Percentiles rank a stretch among this genome's conserved stretches.
Conservation (phyloP, 116 monocot genomes). For the Trichopus zeylanicus region DNA sequence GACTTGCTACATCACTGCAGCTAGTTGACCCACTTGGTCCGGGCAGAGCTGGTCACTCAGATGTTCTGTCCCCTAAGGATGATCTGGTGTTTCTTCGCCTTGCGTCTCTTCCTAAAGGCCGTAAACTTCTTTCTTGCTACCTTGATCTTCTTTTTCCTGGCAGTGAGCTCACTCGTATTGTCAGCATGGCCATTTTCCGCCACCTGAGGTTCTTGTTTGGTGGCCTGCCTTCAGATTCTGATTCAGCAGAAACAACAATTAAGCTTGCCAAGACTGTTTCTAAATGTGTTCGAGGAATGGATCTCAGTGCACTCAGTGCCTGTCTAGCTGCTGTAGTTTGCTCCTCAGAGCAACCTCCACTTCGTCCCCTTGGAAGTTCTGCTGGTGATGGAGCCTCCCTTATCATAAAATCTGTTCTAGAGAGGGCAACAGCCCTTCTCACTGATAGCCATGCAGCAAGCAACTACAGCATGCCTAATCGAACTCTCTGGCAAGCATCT, state of each 20-base stretch:
- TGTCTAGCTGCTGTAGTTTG: slow-evolving; percentile 88
- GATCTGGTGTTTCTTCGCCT: slow-evolving; percentile 83
- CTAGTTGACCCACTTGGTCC: slow-evolving; percentile 76
- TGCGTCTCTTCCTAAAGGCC: slow-evolving; percentile 81
- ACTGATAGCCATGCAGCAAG: slow-evolving; percentile 27
- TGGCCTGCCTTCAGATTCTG: slow-evolving; percentile 35
- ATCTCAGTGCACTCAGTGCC: slow-evolving; percentile 62
- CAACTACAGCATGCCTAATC: slow-evolving; percentile 39
- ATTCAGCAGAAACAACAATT: slow-evolving; percentile 43
- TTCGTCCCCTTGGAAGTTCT: slow-evolving; percentile 71
- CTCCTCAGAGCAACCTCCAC: slow-evolving; percentile 79
- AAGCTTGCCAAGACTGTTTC: slow-evolving; percentile 49
- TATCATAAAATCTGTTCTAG: slow-evolving; percentile 66
- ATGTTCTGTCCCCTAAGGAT: slow-evolving; percentile 49
- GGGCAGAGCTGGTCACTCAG: slow-evolving; percentile 36
- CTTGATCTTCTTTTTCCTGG: slow-evolving; percentile 56
- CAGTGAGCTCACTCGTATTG: slow-evolving; percentile 61
- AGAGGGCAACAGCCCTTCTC: slow-evolving; percentile 51
- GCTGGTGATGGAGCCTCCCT: slow-evolving; percentile 75
- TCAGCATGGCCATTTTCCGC: slow-evolving; percentile 83
- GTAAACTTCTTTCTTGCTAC: slow-evolving; percentile 68
- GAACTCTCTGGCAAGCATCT: slow-evolving; percentile 76
- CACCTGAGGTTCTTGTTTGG: slow-evolving; percentile 80
- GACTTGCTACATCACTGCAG: slow-evolving; percentile 76
- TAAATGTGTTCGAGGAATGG: slow-evolving; percentile 39